Conservation (phyloP, 129 eudicot species). For the Kitagawia praeruptora region DNA sequence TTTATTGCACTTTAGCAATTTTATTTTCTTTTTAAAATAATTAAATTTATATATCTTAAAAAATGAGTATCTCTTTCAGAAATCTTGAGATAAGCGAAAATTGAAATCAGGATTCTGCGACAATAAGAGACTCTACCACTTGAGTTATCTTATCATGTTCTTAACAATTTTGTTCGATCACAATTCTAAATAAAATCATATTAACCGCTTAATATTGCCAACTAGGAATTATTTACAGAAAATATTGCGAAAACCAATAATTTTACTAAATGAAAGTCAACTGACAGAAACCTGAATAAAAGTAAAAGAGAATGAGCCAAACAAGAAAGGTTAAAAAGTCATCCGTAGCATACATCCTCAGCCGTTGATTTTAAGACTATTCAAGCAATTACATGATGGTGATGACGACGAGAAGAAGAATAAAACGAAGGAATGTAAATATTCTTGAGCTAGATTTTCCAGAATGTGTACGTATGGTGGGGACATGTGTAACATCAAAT, state of each 20-base stretch:
- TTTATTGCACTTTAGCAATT: no score
- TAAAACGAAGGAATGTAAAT: background rate
- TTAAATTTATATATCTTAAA: no score
- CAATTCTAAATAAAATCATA: no score
- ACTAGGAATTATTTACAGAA: background rate
- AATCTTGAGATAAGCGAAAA: no score
- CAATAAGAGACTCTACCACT: no score
- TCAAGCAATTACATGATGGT: background rate
- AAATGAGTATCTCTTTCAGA: no score
- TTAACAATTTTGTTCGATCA: no score
- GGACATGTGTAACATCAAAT: background rate
- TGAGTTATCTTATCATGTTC: no score
- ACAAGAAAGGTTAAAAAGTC: slow-evolving; percentile 3
- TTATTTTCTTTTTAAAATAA: no score
- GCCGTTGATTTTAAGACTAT: background rate
- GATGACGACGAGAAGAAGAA: background rate
- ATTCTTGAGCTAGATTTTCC: background rate
- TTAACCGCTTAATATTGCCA: no score
- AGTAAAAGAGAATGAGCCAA: background rate
- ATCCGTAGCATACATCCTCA: background rate
- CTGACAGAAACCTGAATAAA: background rate
- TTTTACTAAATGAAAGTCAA: background rate
- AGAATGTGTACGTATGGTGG: background rate
- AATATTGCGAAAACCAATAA: no score
- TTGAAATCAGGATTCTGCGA: no score